A percentile compares a stretch with the other conserved stretches of the same genome.
Evolutionary conservation across 371 early-diverging fungal species (phyloP).

Genomic region (Parasitella parasitica): DNA sequence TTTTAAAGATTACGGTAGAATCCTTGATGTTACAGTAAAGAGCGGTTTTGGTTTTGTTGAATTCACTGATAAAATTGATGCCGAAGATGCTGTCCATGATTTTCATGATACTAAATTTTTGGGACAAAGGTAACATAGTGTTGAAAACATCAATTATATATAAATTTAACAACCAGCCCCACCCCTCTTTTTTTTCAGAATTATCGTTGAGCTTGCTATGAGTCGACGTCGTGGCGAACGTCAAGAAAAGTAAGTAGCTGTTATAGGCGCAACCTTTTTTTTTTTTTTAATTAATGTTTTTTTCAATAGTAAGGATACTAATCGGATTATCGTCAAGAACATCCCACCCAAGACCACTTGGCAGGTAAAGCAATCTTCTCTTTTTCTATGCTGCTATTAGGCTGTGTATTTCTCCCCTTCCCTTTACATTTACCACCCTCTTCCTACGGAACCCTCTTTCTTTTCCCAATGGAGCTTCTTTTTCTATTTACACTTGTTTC

Average conservation of each 20-base stretch:
- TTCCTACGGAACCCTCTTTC: background rate
- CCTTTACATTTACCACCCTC: background rate
- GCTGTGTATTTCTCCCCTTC: constrained; percentile 11
- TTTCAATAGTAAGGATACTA: constrained; percentile 34
- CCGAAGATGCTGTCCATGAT: constrained; percentile 69
- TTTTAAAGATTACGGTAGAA: constrained; percentile 59
- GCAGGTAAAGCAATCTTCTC: constrained; percentile 64
- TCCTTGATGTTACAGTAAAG: constrained; percentile 65
- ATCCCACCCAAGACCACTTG: constrained; percentile 68
- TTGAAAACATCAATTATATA: too few relatives aligned
- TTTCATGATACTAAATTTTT: constrained; percentile 61
- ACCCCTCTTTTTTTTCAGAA: constrained; percentile 32
- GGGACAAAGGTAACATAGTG: constrained; percentile 70
- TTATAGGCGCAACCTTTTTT: too few relatives aligned
- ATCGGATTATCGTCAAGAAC: constrained; percentile 67
- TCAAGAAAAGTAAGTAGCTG: constrained; percentile 21
- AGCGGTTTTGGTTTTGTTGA: constrained; percentile 74
- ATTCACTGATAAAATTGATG: constrained; percentile 62
- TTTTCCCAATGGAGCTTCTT: background rate
- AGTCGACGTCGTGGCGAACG: constrained; percentile 46
- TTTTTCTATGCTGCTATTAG: constrained; percentile 22
- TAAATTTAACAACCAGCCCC: too few relatives aligned
- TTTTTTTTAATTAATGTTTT: background rate
- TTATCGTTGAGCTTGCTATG: constrained; percentile 67
- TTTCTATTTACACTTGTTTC: background rate